Conservation (phyloP, 2,329 filamentous ascomycete species). For the Claviceps paspali region DNA sequence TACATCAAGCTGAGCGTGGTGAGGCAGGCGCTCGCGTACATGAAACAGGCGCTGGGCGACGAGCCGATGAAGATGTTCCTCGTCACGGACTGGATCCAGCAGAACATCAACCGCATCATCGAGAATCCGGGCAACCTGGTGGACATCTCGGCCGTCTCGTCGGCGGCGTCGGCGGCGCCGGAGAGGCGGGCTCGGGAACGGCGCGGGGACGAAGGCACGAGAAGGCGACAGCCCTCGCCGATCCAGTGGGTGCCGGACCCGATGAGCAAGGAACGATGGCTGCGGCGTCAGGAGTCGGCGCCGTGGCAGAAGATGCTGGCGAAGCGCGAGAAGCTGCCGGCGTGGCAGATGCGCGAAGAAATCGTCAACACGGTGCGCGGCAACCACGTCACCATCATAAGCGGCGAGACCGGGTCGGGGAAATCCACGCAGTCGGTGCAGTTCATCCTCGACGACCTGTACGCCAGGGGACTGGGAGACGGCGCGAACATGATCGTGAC, state of each 20-base stretch:
- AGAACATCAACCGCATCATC: conserved; percentile 67
- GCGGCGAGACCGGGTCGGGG: conserved; percentile 89
- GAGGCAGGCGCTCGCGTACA: conserved; percentile 58
- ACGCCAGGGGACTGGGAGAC: conserved; percentile 56
- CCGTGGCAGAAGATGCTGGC: conserved; percentile 61
- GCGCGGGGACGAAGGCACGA: conserved; percentile 12
- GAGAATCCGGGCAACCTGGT: conserved; percentile 69
- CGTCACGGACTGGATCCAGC: conserved; percentile 81
- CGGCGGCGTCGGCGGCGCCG: conserved; percentile 46
- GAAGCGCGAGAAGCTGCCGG: conserved; percentile 61
- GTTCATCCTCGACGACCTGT: conserved; percentile 86
- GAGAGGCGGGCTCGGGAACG: conserved; percentile 27
- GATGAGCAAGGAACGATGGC: conserved; percentile 53
- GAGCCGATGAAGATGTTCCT: conserved; percentile 85
- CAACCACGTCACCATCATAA: conserved; percentile 88
- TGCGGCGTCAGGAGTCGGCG: conserved; percentile 45
- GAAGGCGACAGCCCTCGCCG: conserved; percentile 33
- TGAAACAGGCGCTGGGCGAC: conserved; percentile 54
- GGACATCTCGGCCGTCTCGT: conserved; percentile 68
- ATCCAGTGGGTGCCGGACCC: conserved; percentile 49
- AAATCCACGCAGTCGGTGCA: conserved; percentile 97
- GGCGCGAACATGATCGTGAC: conserved; percentile 87
- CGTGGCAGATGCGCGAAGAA: conserved; percentile 67
- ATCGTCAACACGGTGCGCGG: conserved; percentile 62
- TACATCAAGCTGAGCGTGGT: conserved; percentile 88